Conservation (phyloP, 768 basidiomycete genomes). For the Boletus sp. region DNA sequence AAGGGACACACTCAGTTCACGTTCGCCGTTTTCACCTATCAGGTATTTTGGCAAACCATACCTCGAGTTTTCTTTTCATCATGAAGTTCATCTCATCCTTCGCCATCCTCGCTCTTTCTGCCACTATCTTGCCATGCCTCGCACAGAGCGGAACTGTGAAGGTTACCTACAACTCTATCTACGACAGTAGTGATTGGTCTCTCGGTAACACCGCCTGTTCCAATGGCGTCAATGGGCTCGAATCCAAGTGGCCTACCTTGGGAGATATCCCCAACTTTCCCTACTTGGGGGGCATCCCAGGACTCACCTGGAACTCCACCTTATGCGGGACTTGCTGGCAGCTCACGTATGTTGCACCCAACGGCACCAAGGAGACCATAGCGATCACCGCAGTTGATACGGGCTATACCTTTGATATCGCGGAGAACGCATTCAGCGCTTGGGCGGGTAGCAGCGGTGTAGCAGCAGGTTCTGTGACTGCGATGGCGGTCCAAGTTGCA, state of each 20-base stretch:
- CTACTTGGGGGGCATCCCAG: slow-evolving; percentile 28
- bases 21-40: background rate
- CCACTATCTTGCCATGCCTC: background rate
- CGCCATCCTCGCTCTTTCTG: background rate
- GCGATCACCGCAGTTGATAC: background rate
- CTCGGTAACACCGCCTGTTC: slow-evolving; percentile 22
- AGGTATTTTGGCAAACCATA: background rate
- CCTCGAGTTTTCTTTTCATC: background rate
- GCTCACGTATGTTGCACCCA: background rate
- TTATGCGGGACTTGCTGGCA: slow-evolving; percentile 61
- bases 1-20: background rate
- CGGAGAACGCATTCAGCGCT: background rate
- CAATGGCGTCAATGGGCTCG: slow-evolving; percentile 25
- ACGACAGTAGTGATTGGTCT: slow-evolving; percentile 21
- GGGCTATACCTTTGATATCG: background rate
- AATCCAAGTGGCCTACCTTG: slow-evolving; percentile 33
- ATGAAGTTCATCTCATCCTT: background rate
- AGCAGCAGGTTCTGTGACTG: background rate
- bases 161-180: background rate
- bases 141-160: background rate
- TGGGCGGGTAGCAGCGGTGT: background rate
- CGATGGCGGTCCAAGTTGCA: background rate
- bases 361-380: background rate
- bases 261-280: slow-evolving; percentile 34
- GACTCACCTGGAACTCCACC: slow-evolving; percentile 42